A percentile compares a stretch with the other conserved stretches of the same genome.
These are phyloP conservation scores for Cryphonectria radicalis DNA, from an alignment of 2,329 filamentous ascomycete genomes.

Conservation along the genomic window DNA sequence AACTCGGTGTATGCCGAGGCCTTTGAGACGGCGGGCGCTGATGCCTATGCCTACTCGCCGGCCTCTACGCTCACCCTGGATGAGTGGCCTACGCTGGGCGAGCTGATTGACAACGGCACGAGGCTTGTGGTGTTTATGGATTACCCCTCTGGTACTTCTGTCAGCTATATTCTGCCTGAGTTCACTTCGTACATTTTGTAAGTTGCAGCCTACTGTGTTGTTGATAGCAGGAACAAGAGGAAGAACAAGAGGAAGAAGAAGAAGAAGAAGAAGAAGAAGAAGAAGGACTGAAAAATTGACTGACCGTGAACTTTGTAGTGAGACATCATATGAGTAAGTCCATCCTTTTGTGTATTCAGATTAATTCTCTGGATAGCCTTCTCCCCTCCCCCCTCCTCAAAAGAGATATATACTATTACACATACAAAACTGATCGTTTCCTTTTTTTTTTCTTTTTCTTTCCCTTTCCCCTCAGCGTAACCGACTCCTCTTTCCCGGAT, in stretches of 20 bases:
- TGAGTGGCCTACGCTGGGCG: conserved; percentile 72
- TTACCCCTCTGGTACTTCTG: conserved; percentile 37
- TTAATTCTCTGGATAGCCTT: background rate
- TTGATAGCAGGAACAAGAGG: background rate
- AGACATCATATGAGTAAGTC: conserved; percentile 66
- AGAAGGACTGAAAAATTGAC: background rate
- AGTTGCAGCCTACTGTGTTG: background rate
- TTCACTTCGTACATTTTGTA: conserved; percentile 53
- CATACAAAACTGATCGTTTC: too few species aligned
- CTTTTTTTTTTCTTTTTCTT: too few species aligned
- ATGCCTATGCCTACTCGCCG: conserved; percentile 61
- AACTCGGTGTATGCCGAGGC: conserved; percentile 58
- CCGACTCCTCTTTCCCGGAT: conserved; percentile 60
- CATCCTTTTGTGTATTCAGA: too few species aligned
- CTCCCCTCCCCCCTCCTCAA: too few species aligned
- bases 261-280: background rate
- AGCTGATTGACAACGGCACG: conserved; percentile 64
- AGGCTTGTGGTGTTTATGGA: conserved; percentile 73
- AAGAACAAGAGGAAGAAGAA: background rate
- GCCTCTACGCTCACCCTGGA: conserved; percentile 44
- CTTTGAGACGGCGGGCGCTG: conserved; percentile 61
- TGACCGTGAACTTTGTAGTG: conserved; percentile 38
- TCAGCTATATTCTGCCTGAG: conserved; percentile 66
- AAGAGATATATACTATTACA: too few species aligned
- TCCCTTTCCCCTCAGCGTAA: conserved; percentile 43